Percentiles rank a stretch among this genome's conserved stretches.
phyloP scores from a whole-genome alignment of 1,284 basidiomycete species.

The Marasmius fiardii region DNA sequence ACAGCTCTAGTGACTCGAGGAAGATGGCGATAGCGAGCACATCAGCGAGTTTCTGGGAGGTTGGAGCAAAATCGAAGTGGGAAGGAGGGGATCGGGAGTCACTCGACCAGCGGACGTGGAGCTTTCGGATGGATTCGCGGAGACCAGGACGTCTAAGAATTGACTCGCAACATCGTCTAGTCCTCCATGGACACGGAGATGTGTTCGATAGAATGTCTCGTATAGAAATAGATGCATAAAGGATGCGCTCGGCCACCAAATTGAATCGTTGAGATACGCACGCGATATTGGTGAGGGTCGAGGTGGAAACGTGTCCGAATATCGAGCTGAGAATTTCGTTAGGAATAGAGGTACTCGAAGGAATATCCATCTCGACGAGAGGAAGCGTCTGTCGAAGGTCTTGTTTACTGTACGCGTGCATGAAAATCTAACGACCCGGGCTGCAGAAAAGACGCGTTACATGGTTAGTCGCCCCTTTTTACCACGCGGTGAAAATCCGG shows the following conservation, averaged over 20 bases:
- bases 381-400: conserved; percentile 8
- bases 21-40: conserved; percentile 36
- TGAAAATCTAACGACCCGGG: not conserved
- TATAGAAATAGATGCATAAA: conserved; percentile 51
- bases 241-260: conserved; percentile 51
- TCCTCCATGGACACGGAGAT: conserved; percentile 39
- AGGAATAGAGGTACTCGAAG: conserved; percentile 31
- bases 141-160: conserved; percentile 44
- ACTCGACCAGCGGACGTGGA: conserved; percentile 54
- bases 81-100: conserved; percentile 25
- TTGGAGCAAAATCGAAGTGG: conserved; percentile 26
- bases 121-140: conserved; percentile 37
- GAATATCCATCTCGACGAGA: conserved; percentile 31
- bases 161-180: conserved; percentile 50
- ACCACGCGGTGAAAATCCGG: conserved; percentile 13
- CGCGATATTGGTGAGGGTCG: conserved; percentile 36
- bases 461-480: not conserved
- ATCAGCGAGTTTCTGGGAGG: conserved; percentile 30
- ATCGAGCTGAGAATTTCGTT: conserved; percentile 57
- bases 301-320: conserved; percentile 40
- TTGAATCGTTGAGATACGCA: conserved; percentile 49
- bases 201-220: conserved; percentile 42
- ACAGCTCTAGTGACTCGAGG: conserved; percentile 55
- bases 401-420: not conserved
- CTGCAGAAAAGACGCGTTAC: not conserved